A percentile compares a stretch with the other conserved stretches of the same genome.
phyloP scores from a whole-genome alignment of 768 basidiomycete species.

The Termitomyces titanicus region DNA sequence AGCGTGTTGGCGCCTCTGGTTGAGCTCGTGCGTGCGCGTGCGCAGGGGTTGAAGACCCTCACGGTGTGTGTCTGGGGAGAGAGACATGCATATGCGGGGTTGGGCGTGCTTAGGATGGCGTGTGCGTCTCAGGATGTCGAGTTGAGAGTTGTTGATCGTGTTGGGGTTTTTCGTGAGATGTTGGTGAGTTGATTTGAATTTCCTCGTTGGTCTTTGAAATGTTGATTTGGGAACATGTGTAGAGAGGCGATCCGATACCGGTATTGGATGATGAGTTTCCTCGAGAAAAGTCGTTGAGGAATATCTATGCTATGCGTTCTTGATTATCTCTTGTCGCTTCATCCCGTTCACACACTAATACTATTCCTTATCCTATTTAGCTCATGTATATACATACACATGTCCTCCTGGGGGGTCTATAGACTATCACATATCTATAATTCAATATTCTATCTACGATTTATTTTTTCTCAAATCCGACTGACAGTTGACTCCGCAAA shows the following conservation, averaged over 20 bases:
- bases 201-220: background rate
- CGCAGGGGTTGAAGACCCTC: slow-evolving; percentile 35
- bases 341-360: too few relatives aligned
- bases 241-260: slow-evolving; percentile 18
- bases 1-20: slow-evolving; percentile 53
- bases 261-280: slow-evolving; percentile 9
- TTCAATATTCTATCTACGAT: too few relatives aligned
- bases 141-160: slow-evolving; percentile 46
- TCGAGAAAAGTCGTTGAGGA: slow-evolving; percentile 17
- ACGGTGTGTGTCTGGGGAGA: slow-evolving; percentile 51
- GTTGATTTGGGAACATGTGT: background rate
- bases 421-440: too few relatives aligned
- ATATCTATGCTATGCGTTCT: slow-evolving; percentile 14
- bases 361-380: too few relatives aligned
- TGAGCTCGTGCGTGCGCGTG: slow-evolving; percentile 44
- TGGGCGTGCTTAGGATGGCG: slow-evolving; percentile 54
- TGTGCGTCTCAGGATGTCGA: slow-evolving; percentile 63
- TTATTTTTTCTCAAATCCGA: too few relatives aligned
- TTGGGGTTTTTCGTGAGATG: slow-evolving; percentile 49
- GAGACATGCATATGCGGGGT: slow-evolving; percentile 43
- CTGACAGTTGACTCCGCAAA: too few relatives aligned
- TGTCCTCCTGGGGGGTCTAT: too few relatives aligned
- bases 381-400: too few relatives aligned
- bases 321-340: background rate
- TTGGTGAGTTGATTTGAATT: slow-evolving; percentile 37